Evolutionary conservation across 208 protist species (phyloP).

Genomic region (Naegleria gruberi): DNA sequence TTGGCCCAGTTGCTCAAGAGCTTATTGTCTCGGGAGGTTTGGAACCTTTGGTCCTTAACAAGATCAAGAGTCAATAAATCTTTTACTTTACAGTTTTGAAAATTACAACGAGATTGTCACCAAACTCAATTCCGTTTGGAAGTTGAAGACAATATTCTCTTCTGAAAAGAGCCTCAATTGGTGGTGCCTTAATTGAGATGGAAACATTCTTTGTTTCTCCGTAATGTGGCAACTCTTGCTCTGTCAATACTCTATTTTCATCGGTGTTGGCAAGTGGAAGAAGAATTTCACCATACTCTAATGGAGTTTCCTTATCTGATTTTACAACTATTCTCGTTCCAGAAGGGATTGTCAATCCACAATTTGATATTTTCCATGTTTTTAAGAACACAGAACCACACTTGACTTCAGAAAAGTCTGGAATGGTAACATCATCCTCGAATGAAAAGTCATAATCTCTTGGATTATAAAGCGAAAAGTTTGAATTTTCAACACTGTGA

Average conservation of each 20-base stretch:
- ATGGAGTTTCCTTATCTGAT: background rate
- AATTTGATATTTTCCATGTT: background rate
- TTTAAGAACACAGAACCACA: background rate
- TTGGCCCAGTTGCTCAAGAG: constrained; percentile 44
- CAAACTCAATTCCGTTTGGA: background rate
- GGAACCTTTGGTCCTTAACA: constrained; percentile 23
- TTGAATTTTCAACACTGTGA: background rate
- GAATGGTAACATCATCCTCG: background rate
- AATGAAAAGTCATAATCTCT: background rate
- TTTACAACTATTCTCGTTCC: background rate
- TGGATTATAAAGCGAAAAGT: background rate
- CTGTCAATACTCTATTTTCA: background rate
- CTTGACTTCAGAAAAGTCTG: background rate
- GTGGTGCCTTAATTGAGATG: background rate
- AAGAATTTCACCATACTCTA: background rate
- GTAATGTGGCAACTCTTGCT: background rate
- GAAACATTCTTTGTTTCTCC: background rate
- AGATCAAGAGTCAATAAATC: background rate
- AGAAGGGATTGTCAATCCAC: background rate
- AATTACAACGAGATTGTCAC: background rate
- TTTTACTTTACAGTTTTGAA: background rate
- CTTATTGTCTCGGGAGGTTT: constrained; percentile 45
- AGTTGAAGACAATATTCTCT: background rate
- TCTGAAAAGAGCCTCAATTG: background rate
- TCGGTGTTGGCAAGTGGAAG: background rate